These are phyloP conservation scores for Millerago galiae DNA, from an alignment of 805 yeast genomes.

Conservation along the genomic window DNA sequence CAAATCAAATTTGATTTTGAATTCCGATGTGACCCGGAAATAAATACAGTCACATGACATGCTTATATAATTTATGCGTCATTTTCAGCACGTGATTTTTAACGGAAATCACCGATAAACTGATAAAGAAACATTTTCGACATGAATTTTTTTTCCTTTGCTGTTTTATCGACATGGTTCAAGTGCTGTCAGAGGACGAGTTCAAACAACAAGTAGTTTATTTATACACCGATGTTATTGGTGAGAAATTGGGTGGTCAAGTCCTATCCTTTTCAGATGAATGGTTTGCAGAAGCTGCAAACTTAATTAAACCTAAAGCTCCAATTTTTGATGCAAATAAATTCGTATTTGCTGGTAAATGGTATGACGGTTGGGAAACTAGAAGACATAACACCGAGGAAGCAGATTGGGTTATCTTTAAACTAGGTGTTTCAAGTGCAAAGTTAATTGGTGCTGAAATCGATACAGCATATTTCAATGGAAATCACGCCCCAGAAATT, in stretches of 20 bases:
- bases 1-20: neutral
- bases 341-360: slow-evolving; percentile 83
- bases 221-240: slow-evolving; percentile 58
- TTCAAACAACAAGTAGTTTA: slow-evolving; percentile 21
- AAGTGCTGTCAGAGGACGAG: slow-evolving; percentile 14
- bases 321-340: slow-evolving; percentile 79
- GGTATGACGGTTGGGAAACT: slow-evolving; percentile 99
- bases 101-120: slow-evolving; percentile 2
- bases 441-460: slow-evolving; percentile 76
- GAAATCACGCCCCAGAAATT: slow-evolving; percentile 90
- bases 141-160: neutral
- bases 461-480: slow-evolving; percentile 91
- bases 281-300: slow-evolving; percentile 92
- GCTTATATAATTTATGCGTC: neutral
- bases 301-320: slow-evolving; percentile 71
- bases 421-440: slow-evolving; percentile 81
- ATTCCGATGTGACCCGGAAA: neutral
- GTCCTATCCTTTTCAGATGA: slow-evolving; percentile 72
- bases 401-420: slow-evolving; percentile 82
- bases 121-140: neutral
- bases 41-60: neutral
- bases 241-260: slow-evolving; percentile 76
- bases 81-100: neutral
- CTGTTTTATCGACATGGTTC: neutral
- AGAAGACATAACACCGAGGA: slow-evolving; percentile 83